Base-by-base conservation (phyloP, 768 basidiomycete species). In the Clitopilus passeckerianus region DNA sequence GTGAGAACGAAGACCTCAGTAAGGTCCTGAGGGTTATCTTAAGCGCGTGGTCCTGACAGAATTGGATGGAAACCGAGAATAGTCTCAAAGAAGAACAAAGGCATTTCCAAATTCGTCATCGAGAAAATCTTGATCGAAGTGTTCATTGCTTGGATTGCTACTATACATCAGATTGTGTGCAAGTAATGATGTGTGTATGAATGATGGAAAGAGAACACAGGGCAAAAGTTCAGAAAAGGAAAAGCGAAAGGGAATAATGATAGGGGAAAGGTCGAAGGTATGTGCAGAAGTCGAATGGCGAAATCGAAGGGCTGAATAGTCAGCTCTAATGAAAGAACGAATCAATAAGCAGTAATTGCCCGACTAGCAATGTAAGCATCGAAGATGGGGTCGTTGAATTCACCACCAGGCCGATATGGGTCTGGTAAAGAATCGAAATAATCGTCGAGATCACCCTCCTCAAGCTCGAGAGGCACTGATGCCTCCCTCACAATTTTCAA, bases 401-500 rank as follows among this genome's bases (percentile, higher is more conserved):
- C 54, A n/a, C 54, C 54, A 34, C 54, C 54, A 37, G 27, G 16
- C 9, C 35, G 12, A n/a, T 55, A 34, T 10, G 54, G 54, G 30
- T 55, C 30, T 16, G 43, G 55, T 41, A 55, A 24, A 23, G 37
- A 41, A 27, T 46, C 55, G 15, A 54, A 43, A 37, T 23, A 34
- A 34, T 34, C 35, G 10, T 55, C 54, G 4, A 33, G 18, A 54
- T 59, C 61, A 2, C 57, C 61, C 18, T 37, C 54, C 23, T 59
- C 63, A 20, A 59, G 24, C 22, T 52, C 35, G 33, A 34, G 24
- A 6, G 14, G 18, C 30, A 37, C 54, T 6, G 54, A 55, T 30
- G 57, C 59, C 52, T 57, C 56, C 61, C 60, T 34, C 30, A 56
- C 59, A 23, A 66, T 57, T 22, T 59, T 41, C 30, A 58, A 64